These are phyloP conservation scores for Teratosphaeria pseudoeucalypti DNA, from an alignment of 2,329 filamentous ascomycete species.

Conservation along the genomic window DNA sequence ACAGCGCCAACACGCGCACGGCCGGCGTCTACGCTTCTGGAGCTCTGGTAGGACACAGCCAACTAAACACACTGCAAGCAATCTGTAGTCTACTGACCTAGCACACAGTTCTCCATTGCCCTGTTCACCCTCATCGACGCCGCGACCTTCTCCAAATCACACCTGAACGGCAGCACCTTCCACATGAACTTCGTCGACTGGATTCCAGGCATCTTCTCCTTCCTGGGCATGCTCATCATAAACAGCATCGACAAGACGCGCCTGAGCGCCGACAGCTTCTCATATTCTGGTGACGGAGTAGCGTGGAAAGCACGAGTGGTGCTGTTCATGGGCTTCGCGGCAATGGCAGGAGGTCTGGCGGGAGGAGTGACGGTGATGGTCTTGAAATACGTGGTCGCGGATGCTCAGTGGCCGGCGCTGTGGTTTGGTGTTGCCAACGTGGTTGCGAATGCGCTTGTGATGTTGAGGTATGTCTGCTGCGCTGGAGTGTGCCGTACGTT, in stretches of 20 bases:
- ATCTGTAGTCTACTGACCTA: neutral
- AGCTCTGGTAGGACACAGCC: constrained; percentile 44
- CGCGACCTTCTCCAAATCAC: constrained; percentile 52
- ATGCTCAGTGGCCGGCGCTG: constrained; percentile 50
- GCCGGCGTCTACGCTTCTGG: constrained; percentile 57
- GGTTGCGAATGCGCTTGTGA: constrained; percentile 53
- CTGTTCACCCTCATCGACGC: constrained; percentile 62
- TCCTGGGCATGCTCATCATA: constrained; percentile 61
- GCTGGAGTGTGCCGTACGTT: neutral
- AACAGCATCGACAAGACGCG: constrained; percentile 61
- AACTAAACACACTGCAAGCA: neutral
- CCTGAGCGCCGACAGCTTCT: constrained; percentile 53
- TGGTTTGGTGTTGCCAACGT: constrained; percentile 61
- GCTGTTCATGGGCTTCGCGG: constrained; percentile 58
- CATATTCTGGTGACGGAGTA: constrained; percentile 51
- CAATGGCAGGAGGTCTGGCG: constrained; percentile 57
- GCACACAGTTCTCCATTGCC: constrained; percentile 52
- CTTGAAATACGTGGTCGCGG: constrained; percentile 54
- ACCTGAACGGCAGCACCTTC: constrained; percentile 47
- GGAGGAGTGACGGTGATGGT: constrained; percentile 58
- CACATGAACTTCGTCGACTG: constrained; percentile 63
- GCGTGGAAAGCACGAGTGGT: constrained; percentile 62
- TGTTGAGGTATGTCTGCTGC: constrained; percentile 48
- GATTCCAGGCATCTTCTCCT: constrained; percentile 60
- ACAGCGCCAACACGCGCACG: constrained; percentile 52